Evolutionary conservation across 202 grass and related monocot species (phyloP).

Genomic region (Cymbopogon flexuosus): DNA sequence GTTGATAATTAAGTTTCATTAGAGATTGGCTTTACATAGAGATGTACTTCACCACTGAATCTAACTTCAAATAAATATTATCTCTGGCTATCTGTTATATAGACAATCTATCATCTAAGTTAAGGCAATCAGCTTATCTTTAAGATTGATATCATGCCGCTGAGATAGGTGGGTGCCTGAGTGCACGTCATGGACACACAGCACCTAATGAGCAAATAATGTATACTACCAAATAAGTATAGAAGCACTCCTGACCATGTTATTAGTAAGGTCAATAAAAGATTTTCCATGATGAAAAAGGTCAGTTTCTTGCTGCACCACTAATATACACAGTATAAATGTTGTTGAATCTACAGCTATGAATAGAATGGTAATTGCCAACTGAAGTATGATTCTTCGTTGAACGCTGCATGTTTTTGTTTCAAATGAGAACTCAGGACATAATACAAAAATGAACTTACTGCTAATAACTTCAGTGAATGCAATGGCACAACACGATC

Average conservation of each 20-base stretch:
- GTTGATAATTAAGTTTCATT: not conserved
- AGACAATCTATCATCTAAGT: no score
- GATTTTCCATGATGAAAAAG: not conserved
- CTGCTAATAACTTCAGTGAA: no score
- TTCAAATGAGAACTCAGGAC: no score
- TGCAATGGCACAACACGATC: no score
- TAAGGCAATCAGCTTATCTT: no score
- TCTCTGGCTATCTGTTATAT: not conserved
- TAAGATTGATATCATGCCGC: not conserved
- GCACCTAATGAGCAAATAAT: not conserved
- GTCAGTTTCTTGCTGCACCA: not conserved
- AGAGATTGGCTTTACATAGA: not conserved
- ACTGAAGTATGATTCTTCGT: no score
- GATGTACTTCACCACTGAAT: not conserved
- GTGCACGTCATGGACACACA: not conserved
- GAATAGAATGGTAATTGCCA: conserved; percentile 8
- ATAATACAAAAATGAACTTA: no score
- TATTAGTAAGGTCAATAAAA: not conserved
- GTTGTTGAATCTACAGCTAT: conserved; percentile 13
- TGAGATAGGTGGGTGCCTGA: not conserved
- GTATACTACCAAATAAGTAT: not conserved
- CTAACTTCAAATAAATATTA: not conserved
- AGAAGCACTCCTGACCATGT: not conserved
- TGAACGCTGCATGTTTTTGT: no score
- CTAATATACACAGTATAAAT: not conserved